Base-by-base conservation (phyloP, 495 filamentous ascomycete species). In the Neurospora tetrasperma region DNA sequence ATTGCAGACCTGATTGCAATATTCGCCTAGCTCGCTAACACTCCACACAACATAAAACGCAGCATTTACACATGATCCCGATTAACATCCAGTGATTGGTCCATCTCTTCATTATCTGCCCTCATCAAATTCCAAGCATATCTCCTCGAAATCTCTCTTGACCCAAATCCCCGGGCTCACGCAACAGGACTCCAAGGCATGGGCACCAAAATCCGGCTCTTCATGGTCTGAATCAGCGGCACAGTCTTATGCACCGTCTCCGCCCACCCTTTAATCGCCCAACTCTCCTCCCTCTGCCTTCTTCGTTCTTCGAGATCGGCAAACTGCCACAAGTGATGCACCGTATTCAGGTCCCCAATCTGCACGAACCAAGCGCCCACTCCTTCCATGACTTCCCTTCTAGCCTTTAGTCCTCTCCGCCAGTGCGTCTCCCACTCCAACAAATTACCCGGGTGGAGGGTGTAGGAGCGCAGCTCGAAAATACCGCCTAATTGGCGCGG, bases 291-390 rank as follows among this genome's bases (percentile, higher is more conserved):
- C 72, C 96, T 86, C 72, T 94, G 87, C 39, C 94, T 87, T 83
- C 96, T 96, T 72, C 96, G 87, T 82, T 98, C 96, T 82, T 98
- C 93, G 73, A 99, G 81, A 82, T 98, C 91, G 66, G 95, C 95
- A 86, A 98, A 99, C 78, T 99, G 96, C 96, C 96, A 99, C 38
- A 99, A 87, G 79, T 98, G 95, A 83, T 99, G 96, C 27, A 99
- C 96, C 0, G 93, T 97, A 84, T 99, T 99, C 66, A 99, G 85
- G 69, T 97, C 96, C 69, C 96, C 96, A 75, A 99, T 94, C 85
- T 99, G 96, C 41, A 97, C 94, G 75, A 99, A 99, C 96, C 96
- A 99, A 1, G 96, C 96, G 12, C 96, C 96, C 2, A 99, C 96
- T 16, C 96, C 96, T 79, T 98, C 96, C 96, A 98, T 98, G 27